Percentiles rank a stretch among this genome's conserved stretches.
Conservation (phyloP, 2,329 filamentous ascomycete species). For the Colletotrichum agaves region DNA sequence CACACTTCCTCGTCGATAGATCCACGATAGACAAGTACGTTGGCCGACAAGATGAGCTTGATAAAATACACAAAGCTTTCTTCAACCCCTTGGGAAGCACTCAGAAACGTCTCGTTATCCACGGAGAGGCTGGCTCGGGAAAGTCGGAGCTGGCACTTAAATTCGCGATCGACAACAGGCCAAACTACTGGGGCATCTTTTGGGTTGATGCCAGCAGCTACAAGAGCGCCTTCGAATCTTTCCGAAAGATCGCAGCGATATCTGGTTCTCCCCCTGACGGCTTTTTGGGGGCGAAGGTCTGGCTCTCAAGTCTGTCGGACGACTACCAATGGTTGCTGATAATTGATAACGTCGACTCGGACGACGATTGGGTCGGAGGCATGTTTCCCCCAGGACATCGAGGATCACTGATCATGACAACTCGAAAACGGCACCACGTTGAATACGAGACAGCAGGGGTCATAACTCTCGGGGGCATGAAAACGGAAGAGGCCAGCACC, state of each 20-base stretch:
- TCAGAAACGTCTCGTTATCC: background rate
- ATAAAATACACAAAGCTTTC: background rate
- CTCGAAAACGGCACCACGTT: background rate
- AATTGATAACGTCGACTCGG: background rate
- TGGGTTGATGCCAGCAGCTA: conserved; percentile 1
- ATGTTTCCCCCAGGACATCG: background rate
- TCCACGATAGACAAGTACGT: background rate
- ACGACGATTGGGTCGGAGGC: background rate
- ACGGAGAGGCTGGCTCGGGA: background rate
- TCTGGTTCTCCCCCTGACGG: background rate
- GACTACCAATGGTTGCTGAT: background rate
- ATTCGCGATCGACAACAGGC: background rate
- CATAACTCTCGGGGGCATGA: background rate
- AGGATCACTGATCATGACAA: background rate
- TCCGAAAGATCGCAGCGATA: background rate
- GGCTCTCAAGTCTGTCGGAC: background rate
- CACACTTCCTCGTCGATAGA: background rate
- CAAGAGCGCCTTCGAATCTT: background rate
- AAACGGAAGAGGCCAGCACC: background rate
- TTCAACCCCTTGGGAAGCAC: background rate
- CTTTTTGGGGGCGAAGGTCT: background rate
- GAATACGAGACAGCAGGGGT: background rate
- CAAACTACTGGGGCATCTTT: conserved; percentile 6
- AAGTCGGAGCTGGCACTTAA: conserved; percentile 1
- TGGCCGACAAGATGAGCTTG: background rate